Evolutionary conservation across 139 green algal genomes (phyloP).

Genomic region (Picochlorum sp.): DNA sequence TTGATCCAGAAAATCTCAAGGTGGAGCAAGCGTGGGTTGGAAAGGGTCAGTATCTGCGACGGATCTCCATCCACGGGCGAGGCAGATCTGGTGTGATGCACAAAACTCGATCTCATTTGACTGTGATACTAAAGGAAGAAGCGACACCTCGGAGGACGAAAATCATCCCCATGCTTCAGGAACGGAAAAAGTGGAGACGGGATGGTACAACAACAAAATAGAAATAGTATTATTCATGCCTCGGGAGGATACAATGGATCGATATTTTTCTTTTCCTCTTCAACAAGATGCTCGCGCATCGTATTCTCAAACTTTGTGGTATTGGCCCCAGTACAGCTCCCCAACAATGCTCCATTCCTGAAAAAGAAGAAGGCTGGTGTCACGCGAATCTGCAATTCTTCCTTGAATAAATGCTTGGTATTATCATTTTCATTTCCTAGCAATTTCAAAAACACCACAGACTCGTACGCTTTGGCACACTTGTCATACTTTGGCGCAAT

Average conservation of each 20-base stretch:
- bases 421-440: constrained; percentile 39
- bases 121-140: constrained; percentile 28
- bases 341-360: constrained; percentile 10
- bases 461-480: constrained; percentile 32
- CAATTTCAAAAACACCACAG: constrained; percentile 41
- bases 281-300: constrained; percentile 6
- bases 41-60: constrained; percentile 34
- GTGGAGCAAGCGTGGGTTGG: constrained; percentile 33
- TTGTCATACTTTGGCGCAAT: constrained; percentile 28
- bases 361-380: constrained; percentile 33
- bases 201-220: background rate
- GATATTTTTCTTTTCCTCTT: background rate
- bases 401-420: constrained; percentile 45
- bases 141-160: constrained; percentile 2
- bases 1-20: constrained; percentile 20
- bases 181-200: constrained; percentile 15
- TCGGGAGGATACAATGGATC: background rate
- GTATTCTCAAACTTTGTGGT: constrained; percentile 13
- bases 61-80: constrained; percentile 26
- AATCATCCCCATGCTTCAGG: constrained; percentile 21
- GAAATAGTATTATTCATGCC: background rate
- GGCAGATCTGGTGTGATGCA: constrained; percentile 24
- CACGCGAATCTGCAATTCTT: constrained; percentile 21
- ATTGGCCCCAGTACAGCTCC: constrained; percentile 11
- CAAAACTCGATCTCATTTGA: constrained; percentile 40